These are phyloP conservation scores for Lipomyces anomalus DNA, from an alignment of 805 yeast species.

Conservation along the genomic window DNA sequence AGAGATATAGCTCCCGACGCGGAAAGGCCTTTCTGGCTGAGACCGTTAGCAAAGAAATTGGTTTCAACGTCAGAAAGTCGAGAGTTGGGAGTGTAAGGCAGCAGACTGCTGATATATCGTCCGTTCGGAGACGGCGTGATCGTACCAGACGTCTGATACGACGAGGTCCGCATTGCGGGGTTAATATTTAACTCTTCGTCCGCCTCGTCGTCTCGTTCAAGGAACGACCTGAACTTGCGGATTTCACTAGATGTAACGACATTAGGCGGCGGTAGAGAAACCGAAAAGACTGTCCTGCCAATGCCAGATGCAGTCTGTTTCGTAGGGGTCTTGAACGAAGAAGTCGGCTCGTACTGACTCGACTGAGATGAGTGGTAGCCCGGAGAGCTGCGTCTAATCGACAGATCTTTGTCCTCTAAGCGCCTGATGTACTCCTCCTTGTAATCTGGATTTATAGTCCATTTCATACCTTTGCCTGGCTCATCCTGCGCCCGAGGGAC, in stretches of 20 bases:
- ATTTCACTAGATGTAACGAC: neutral
- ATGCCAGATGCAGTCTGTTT: conserved; percentile 9
- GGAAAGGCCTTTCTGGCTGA: neutral
- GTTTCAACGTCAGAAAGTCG: neutral
- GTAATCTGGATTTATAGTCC: conserved; percentile 88
- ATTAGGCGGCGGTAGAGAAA: neutral
- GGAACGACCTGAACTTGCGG: conserved; percentile 4
- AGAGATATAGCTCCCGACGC: neutral
- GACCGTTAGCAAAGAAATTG: neutral
- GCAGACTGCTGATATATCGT: conserved; percentile 3
- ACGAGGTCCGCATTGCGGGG: conserved; percentile 4
- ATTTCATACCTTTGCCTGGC: conserved; percentile 98
- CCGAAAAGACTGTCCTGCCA: neutral
- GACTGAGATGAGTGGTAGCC: conserved; percentile 8
- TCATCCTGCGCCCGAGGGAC: conserved; percentile 93
- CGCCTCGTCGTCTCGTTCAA: conserved; percentile 6
- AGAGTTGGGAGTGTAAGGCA: conserved; percentile 5
- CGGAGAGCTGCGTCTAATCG: conserved; percentile 23
- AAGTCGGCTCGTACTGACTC: conserved; percentile 2
- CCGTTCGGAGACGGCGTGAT: conserved; percentile 15
- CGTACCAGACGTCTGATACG: conserved; percentile 11
- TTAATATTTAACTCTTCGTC: conserved; percentile 6
- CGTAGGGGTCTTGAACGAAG: conserved; percentile 17
- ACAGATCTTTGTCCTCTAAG: conserved; percentile 57
- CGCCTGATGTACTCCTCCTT: conserved; percentile 78